phyloP scores from a whole-genome alignment of 257 asterid species.

The Dorcoceras hygrometricum region DNA sequence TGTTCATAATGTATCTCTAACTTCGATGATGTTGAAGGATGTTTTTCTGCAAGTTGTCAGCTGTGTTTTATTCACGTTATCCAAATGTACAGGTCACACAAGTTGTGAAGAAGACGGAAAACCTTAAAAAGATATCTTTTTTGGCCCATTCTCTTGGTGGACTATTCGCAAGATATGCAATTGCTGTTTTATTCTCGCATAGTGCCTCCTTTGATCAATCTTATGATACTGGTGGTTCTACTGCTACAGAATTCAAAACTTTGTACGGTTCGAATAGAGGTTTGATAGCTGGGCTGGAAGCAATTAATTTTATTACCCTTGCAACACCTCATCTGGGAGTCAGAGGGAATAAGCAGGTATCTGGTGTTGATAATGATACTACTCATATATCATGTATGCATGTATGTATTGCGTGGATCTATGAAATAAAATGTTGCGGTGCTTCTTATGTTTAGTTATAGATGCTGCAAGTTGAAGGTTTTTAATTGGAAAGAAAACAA shows the following conservation, averaged over 20 bases:
- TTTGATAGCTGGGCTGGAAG: slow-evolving; percentile 81
- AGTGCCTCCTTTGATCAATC: slow-evolving; percentile 27
- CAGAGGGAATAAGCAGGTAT: slow-evolving; percentile 90
- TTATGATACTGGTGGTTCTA: slow-evolving; percentile 31
- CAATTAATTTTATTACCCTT: slow-evolving; percentile 82
- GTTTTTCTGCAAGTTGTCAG: background rate
- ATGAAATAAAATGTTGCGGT: slow-evolving; percentile 9
- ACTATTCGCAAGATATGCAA: slow-evolving; percentile 83
- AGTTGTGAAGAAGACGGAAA: slow-evolving; percentile 56
- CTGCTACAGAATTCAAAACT: slow-evolving; percentile 26
- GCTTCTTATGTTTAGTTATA: background rate
- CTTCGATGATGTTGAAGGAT: background rate
- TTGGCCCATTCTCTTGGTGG: slow-evolving; percentile 99
- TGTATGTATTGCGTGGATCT: slow-evolving; percentile 5
- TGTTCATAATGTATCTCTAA: background rate
- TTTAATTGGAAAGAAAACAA: background rate
- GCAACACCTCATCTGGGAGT: slow-evolving; percentile 99
- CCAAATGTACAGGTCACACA: slow-evolving; percentile 54
- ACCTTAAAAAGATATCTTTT: slow-evolving; percentile 75
- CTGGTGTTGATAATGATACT: slow-evolving; percentile 20
- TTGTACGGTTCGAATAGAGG: slow-evolving; percentile 39
- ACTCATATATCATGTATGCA: background rate
- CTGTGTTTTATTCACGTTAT: slow-evolving; percentile 8
- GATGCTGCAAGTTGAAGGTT: background rate
- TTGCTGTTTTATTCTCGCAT: slow-evolving; percentile 63